Percentiles rank a stretch among this genome's conserved stretches.
Evolutionary conservation across 106 monocot species (phyloP).

Genomic region (Dendrobium catenatum): DNA sequence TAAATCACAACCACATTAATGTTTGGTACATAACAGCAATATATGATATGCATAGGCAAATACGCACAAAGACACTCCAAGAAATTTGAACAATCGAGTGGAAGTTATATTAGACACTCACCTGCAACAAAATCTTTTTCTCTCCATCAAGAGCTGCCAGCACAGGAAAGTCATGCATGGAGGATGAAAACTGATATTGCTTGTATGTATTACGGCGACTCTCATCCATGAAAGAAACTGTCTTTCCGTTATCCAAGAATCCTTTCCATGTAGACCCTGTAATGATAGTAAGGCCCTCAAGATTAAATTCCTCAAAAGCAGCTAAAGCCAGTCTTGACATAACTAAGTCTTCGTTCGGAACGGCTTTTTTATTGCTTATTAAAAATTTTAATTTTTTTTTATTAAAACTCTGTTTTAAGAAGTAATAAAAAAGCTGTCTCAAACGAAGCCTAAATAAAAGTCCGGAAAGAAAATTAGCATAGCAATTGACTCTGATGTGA

Average conservation of each 20-base stretch:
- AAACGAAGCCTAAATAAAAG: too few species aligned
- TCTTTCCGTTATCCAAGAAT: slow-evolving; percentile 43
- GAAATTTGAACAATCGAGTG: background rate
- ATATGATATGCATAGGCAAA: background rate
- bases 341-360: too few species aligned
- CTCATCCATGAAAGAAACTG: slow-evolving; percentile 45
- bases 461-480: background rate
- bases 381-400: too few species aligned
- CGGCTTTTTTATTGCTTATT: too few species aligned
- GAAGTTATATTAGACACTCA: slow-evolving; percentile 16
- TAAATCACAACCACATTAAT: background rate
- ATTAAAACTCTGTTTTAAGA: too few species aligned
- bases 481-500: background rate
- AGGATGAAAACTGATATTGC: slow-evolving; percentile 21
- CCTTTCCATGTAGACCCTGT: slow-evolving; percentile 52
- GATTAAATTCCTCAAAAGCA: background rate
- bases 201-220: slow-evolving; percentile 72
- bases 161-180: slow-evolving; percentile 34
- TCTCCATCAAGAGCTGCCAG: slow-evolving; percentile 58
- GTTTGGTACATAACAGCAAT: background rate
- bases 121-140: slow-evolving; percentile 62
- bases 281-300: background rate
- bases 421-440: too few species aligned
- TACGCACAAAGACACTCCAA: background rate
- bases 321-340: background rate